phyloP scores from a whole-genome alignment of 1,139 yeast species.

The Kodamaea sp. region DNA sequence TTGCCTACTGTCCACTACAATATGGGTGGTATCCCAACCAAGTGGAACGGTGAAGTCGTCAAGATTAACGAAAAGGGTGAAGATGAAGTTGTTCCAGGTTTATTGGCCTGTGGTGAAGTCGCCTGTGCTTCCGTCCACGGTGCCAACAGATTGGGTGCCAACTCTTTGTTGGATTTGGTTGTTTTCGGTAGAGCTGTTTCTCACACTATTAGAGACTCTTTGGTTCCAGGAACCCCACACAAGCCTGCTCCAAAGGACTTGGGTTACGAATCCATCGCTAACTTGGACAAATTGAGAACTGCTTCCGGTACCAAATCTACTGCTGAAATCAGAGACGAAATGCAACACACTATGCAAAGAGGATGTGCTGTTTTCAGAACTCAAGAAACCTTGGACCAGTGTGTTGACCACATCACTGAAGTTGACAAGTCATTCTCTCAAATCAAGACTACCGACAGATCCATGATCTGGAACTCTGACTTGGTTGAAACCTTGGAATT shows the following conservation, averaged over 20 bases:
- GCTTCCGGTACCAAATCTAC: slow-evolving; percentile 82
- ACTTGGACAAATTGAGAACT: slow-evolving; percentile 84
- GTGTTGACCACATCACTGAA: slow-evolving; percentile 76
- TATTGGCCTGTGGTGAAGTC: slow-evolving; percentile 97
- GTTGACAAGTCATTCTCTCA: slow-evolving; percentile 70
- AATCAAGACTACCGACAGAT: slow-evolving; percentile 88
- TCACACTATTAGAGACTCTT: slow-evolving; percentile 81
- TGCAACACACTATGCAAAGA: slow-evolving; percentile 96
- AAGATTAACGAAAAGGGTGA: slow-evolving; percentile 85
- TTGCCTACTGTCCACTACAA: slow-evolving; percentile 98
- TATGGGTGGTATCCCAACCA: slow-evolving; percentile 99
- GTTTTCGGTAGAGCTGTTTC: slow-evolving; percentile 99
- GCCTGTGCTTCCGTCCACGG: slow-evolving; percentile 99
- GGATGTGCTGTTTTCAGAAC: slow-evolving; percentile 97
- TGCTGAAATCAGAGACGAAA: slow-evolving; percentile 83
- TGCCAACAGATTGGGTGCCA: slow-evolving; percentile 98
- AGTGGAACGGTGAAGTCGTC: slow-evolving; percentile 93
- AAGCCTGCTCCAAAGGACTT: slow-evolving; percentile 75
- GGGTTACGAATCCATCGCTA: slow-evolving; percentile 87
- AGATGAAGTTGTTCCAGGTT: slow-evolving; percentile 90
- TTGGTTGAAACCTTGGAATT: slow-evolving; percentile 94
- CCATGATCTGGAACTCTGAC: slow-evolving; percentile 99
- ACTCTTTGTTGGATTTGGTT: slow-evolving; percentile 95
- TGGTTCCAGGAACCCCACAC: slow-evolving; percentile 88
- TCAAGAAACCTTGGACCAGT: slow-evolving; percentile 88